Conservation (phyloP, 768 basidiomycete genomes). For the Hirschioporus abietinus region DNA sequence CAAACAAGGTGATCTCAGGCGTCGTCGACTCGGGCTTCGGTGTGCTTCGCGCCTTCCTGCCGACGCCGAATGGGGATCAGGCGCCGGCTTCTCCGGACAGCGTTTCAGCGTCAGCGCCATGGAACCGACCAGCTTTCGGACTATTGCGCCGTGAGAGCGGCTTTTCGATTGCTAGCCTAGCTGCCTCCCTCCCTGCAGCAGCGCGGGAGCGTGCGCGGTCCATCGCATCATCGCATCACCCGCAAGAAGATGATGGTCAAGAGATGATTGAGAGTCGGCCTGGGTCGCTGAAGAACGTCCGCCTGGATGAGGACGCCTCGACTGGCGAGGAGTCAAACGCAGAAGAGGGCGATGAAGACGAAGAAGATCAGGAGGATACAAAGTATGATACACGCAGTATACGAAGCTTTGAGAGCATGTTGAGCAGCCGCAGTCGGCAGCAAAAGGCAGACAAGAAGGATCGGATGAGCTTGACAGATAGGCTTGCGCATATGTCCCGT, state of each 20-base stretch:
- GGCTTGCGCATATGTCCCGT: constrained; percentile 74
- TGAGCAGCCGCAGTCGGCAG: constrained; percentile 41
- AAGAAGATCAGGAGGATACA: constrained; percentile 25
- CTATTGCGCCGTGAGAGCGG: constrained; percentile 68
- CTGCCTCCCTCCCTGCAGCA: constrained; percentile 48
- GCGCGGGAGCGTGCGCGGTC: constrained; percentile 36
- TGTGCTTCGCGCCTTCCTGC: constrained; percentile 63
- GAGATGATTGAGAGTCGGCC: constrained; percentile 55
- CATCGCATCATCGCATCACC: constrained; percentile 15
- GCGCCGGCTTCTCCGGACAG: constrained; percentile 18
- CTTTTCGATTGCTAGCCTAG: constrained; percentile 78
- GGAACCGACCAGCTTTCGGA: constrained; percentile 56
- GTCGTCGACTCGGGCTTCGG: constrained; percentile 91
- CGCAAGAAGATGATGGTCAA: constrained; percentile 38
- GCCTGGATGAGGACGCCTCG: constrained; percentile 39
- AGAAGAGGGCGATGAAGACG: constrained; percentile 5
- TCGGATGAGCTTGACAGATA: constrained; percentile 74
- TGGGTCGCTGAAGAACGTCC: constrained; percentile 37
- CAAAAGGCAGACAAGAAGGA: constrained; percentile 24
- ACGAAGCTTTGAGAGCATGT: constrained; percentile 83
- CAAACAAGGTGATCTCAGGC: constrained; percentile 70
- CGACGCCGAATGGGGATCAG: constrained; percentile 5
- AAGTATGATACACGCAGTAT: constrained; percentile 67
- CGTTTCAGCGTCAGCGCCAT: constrained; percentile 29
- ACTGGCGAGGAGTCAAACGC: constrained; percentile 40